phyloP scores from a whole-genome alignment of 192 early-diverging fungal species.

The Rhizophagus clarus region DNA sequence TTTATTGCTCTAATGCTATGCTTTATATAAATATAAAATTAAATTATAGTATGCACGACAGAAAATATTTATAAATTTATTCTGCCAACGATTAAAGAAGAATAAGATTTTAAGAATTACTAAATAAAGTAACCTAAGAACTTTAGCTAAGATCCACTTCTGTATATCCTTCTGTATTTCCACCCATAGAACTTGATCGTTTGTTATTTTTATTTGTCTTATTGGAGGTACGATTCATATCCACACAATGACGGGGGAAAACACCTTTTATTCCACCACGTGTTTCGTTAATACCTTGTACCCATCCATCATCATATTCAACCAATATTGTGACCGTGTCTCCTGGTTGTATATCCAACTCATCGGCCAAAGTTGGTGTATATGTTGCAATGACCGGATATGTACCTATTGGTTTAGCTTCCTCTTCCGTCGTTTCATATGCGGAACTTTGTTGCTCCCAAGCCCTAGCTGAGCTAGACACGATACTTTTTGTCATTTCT shows the following conservation, averaged over 20 bases:
- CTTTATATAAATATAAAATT: neutral
- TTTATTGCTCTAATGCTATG: too few relatives aligned
- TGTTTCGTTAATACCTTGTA: constrained; percentile 54
- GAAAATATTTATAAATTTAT: neutral
- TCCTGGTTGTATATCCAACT: constrained; percentile 55
- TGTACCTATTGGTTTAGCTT: constrained; percentile 42
- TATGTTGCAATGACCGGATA: constrained; percentile 46
- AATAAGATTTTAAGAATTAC: neutral
- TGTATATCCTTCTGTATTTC: neutral
- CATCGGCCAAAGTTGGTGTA: constrained; percentile 56
- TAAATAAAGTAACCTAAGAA: neutral
- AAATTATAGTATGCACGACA: neutral
- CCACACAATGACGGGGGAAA: constrained; percentile 58
- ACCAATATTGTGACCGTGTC: constrained; percentile 55
- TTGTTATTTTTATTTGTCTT: neutral
- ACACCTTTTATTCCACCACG: constrained; percentile 50
- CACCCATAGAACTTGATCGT: constrained; percentile 22
- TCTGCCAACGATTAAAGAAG: neutral
- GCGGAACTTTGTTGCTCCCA: constrained; percentile 43
- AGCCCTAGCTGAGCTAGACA: constrained; percentile 38
- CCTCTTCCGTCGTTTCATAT: constrained; percentile 38
- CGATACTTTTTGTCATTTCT: constrained; percentile 38
- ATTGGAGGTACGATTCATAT: constrained; percentile 30
- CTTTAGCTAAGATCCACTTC: constrained; percentile 2
- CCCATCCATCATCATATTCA: constrained; percentile 66